Evolutionary conservation across 306 rosid species (phyloP).

Genomic region (Begonia fuchsioides): DNA sequence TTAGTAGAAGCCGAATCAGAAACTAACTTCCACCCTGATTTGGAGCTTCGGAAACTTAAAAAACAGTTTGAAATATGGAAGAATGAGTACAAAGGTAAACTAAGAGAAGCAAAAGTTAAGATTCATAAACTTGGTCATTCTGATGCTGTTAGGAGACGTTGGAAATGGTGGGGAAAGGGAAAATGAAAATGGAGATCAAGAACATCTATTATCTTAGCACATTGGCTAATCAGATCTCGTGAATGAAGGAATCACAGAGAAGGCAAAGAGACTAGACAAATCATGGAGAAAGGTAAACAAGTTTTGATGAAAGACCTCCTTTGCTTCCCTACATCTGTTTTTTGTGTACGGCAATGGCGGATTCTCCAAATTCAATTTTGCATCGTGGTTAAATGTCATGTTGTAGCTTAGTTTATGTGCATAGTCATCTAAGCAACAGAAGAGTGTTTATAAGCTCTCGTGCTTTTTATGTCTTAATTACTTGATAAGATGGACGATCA

Average conservation of each 20-base stretch:
- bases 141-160: conserved; percentile 41
- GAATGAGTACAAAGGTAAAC: conserved; percentile 71
- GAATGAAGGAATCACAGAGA: no score
- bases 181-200: conserved; percentile 16
- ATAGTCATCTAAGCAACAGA: neutral
- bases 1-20: conserved; percentile 29
- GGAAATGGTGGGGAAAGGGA: conserved; percentile 76
- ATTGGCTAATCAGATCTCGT: conserved; percentile 3
- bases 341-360: conserved; percentile 9
- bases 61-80: conserved; percentile 65
- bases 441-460: conserved; percentile 6
- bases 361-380: no score
- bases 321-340: conserved; percentile 16
- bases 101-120: conserved; percentile 46
- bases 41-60: conserved; percentile 53
- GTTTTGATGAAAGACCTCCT: conserved; percentile 9
- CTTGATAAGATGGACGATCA: no score
- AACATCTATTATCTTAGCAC: conserved; percentile 1
- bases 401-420: no score
- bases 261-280: conserved; percentile 7
- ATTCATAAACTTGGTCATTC: conserved; percentile 31
- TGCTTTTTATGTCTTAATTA: no score
- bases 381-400: no score
- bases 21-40: conserved; percentile 21
- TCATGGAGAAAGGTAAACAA: conserved; percentile 11